Evolutionary conservation across 2,329 filamentous ascomycete genomes (phyloP).

Genomic region (Blastomyces percursus): DNA sequence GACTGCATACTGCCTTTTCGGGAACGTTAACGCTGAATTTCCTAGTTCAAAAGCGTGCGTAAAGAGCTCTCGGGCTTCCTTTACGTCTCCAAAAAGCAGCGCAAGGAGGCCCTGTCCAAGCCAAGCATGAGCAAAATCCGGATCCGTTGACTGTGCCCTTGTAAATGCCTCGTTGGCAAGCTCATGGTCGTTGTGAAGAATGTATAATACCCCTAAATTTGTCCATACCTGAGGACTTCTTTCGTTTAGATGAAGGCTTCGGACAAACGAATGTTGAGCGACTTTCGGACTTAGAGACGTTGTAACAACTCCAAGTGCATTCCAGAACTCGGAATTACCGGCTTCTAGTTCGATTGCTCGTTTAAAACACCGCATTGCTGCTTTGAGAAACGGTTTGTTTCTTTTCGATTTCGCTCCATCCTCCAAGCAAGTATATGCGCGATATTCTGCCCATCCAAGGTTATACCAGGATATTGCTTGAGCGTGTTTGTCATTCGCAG

Average conservation of each 20-base stretch:
- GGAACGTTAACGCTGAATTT: conserved; percentile 60
- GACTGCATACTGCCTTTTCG: conserved; percentile 66
- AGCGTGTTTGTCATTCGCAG: conserved; percentile 64
- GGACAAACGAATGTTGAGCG: conserved; percentile 83
- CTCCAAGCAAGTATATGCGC: conserved; percentile 57
- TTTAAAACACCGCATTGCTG: conserved; percentile 85
- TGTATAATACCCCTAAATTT: conserved; percentile 76
- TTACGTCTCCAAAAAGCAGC: conserved; percentile 58
- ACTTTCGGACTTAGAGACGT: conserved; percentile 76
- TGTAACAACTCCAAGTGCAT: conserved; percentile 83
- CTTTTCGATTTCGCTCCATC: conserved; percentile 44
- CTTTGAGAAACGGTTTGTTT: conserved; percentile 57
- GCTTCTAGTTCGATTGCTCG: conserved; percentile 89
- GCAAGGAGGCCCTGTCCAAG: conserved; percentile 83
- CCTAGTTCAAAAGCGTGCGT: conserved; percentile 92
- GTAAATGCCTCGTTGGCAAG: conserved; percentile 88
- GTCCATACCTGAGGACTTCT: conserved; percentile 76
- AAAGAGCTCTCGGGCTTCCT: conserved; percentile 74
- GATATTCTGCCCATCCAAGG: conserved; percentile 84
- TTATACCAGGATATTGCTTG: conserved; percentile 98
- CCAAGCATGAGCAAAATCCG: conserved; percentile 89
- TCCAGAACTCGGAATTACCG: conserved; percentile 94
- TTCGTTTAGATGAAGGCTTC: conserved; percentile 88
- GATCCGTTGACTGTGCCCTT: conserved; percentile 83
- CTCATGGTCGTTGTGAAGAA: conserved; percentile 70